Evolutionary conservation across 2,329 filamentous ascomycete species (phyloP), one percentile per base, ranked within the genome.

Genomic region (Sporothrix schenckii): DNA sequence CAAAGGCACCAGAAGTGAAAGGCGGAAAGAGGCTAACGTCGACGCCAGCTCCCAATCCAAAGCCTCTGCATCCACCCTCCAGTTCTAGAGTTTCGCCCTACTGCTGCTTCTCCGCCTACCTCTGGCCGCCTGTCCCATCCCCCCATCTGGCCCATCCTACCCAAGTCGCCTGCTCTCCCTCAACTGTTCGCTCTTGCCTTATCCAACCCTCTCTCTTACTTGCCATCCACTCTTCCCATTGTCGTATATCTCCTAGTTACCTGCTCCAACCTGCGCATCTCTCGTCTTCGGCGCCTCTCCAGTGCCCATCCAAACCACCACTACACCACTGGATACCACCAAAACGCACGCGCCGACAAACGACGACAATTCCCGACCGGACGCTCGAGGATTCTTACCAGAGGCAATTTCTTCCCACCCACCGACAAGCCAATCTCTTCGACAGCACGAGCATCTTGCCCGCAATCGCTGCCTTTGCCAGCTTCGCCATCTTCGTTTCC

Each of bases 261-360:
- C 56, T 63, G 41, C 60, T 47, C 60, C 39, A 49, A n/a, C 61
- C 61, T 34, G 61, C 61, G 61, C 61, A 65, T 65, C 61, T 66
- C 60, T 65, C 61, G 39, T 66, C 63, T 47, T 52, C 63, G 19
- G 63, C 63, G 63, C 47, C 47, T 53, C 27, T 19, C 63, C 63
- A 66, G 47, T 53, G 63, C 21, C 47, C 63, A 52, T 65, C 61
- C 63, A 49, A 68, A 49, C 21, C n/a, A 6, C 19, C 13, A 11
- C 27, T 56, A 34, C n/a, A 6, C 19, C n/a, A 11, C 27, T 56
- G 56, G 30, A 69, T 69, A 52, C 56, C 56, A 50, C 68, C 27
- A 39, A n/a, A 52, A 66, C 34, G 49, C 49, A 54, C 68, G 34
- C 47, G 49, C 49, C 68, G 47, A 69, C 58, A 58, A 56, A 50